phyloP scores from a whole-genome alignment of 371 early-diverging fungal species.

The Apophysomyces sp. region DNA sequence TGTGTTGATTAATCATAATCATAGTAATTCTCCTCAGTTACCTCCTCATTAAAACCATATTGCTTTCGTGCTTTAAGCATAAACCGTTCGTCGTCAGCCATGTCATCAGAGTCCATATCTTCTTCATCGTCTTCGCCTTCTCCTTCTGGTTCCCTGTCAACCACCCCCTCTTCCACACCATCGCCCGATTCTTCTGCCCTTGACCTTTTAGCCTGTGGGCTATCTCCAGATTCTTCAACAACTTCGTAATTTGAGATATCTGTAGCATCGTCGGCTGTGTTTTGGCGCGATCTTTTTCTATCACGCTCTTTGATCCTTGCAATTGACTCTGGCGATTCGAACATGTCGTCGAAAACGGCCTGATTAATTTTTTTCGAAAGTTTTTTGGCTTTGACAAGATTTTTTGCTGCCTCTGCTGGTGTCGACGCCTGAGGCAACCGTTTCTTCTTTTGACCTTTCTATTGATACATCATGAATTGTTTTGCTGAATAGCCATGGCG shows the following conservation, averaged over 20 bases:
- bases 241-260: conserved; percentile 40
- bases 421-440: conserved; percentile 37
- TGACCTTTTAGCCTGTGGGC: conserved; percentile 12
- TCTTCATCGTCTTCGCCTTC: conserved; percentile 51
- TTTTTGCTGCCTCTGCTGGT: conserved; percentile 79
- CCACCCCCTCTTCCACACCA: conserved; percentile 9
- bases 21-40: conserved; percentile 26
- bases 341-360: conserved; percentile 73
- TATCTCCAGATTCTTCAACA: conserved; percentile 49
- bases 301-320: conserved; percentile 43
- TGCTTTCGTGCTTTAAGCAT: conserved; percentile 29
- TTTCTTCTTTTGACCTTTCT: conserved; percentile 36
- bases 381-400: conserved; percentile 60
- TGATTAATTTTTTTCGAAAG: conserved; percentile 93
- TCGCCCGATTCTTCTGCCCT: conserved; percentile 8
- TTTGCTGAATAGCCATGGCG: neutral
- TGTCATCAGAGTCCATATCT: conserved; percentile 41
- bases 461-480: conserved; percentile 3
- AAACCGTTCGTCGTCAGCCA: conserved; percentile 43
- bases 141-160: conserved; percentile 16
- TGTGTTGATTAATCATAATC: conserved; percentile 19
- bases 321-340: conserved; percentile 57
- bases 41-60: conserved; percentile 32
- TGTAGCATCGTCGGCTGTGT: conserved; percentile 12
- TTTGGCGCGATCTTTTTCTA: conserved; percentile 13